Conservation (phyloP, 495 filamentous ascomycete genomes). For the Friedmanniomyces simplex region DNA sequence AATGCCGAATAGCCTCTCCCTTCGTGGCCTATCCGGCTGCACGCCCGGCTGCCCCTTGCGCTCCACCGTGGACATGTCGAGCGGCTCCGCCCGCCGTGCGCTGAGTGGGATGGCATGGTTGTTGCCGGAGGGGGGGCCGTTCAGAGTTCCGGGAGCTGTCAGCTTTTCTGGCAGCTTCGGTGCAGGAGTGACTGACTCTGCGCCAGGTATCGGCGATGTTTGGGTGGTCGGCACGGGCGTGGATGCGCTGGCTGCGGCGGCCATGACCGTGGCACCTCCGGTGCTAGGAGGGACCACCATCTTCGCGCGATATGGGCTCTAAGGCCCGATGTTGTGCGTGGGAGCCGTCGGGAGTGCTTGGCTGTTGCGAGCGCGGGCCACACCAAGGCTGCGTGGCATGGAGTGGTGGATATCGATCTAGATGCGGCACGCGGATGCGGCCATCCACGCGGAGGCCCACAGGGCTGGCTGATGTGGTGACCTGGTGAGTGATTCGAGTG, state of each 20-base stretch:
- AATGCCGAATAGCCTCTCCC: conserved; percentile 68
- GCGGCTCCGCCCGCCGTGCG: conserved; percentile 55
- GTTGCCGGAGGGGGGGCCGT: conserved; percentile 22
- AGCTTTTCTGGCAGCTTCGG: background rate
- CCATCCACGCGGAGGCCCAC: background rate
- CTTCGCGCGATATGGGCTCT: background rate
- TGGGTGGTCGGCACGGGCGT: background rate
- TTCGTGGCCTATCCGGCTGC: conserved; percentile 64
- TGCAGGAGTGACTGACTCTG: background rate
- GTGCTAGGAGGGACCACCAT: conserved; percentile 15
- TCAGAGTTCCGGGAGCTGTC: conserved; percentile 19
- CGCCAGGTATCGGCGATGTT: background rate
- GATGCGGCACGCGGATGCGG: background rate
- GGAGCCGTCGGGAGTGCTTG: background rate
- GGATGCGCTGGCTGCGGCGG: background rate
- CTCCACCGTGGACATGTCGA: conserved; percentile 87
- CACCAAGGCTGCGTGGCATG: conserved; percentile 1
- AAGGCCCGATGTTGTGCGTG: background rate
- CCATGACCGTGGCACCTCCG: conserved; percentile 2
- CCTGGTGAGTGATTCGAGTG: background rate
- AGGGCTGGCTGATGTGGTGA: background rate
- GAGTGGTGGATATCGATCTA: background rate
- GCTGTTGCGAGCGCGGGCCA: background rate
- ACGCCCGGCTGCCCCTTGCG: conserved; percentile 69
- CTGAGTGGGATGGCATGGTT: conserved; percentile 45